A percentile compares a stretch with the other conserved stretches of the same genome.
phyloP scores from a whole-genome alignment of 2,329 filamentous ascomycete species.

The Blumeria hordei region DNA sequence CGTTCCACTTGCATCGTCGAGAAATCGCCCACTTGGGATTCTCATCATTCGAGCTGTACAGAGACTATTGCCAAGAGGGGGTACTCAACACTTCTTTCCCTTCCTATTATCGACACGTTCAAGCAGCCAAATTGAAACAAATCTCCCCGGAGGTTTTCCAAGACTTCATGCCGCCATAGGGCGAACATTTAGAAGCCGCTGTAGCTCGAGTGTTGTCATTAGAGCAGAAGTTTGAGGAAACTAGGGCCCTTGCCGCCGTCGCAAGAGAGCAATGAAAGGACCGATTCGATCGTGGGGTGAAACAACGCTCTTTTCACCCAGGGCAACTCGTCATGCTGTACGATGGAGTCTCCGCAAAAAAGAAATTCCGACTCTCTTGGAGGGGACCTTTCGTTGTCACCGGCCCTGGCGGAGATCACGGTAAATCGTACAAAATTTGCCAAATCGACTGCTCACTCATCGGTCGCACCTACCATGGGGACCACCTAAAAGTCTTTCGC shows the following conservation, averaged over 20 bases:
- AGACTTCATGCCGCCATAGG: too few relatives aligned
- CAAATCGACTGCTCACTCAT: neutral
- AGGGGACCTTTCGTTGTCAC: neutral
- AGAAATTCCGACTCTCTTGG: neutral
- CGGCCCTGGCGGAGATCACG: neutral
- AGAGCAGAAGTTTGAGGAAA: too few relatives aligned
- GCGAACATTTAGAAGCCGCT: too few relatives aligned
- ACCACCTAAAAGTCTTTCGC: neutral
- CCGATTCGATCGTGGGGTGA: neutral
- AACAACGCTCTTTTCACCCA: neutral
- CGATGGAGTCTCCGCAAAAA: neutral
- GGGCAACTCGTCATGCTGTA: neutral
- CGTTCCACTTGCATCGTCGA: neutral
- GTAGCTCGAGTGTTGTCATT: too few relatives aligned
- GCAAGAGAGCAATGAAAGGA: too few relatives aligned
- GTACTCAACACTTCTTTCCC: too few relatives aligned
- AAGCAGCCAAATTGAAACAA: too few relatives aligned
- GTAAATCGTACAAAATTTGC: neutral
- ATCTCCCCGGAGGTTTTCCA: too few relatives aligned
- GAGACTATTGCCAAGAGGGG: neutral
- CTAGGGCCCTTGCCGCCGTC: too few relatives aligned
- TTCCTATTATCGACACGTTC: too few relatives aligned
- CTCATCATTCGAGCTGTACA: neutral
- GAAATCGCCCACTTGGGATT: neutral
- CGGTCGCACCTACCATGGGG: neutral